Base-by-base conservation (phyloP, 257 asterid species). In the Striga asiatica region DNA sequence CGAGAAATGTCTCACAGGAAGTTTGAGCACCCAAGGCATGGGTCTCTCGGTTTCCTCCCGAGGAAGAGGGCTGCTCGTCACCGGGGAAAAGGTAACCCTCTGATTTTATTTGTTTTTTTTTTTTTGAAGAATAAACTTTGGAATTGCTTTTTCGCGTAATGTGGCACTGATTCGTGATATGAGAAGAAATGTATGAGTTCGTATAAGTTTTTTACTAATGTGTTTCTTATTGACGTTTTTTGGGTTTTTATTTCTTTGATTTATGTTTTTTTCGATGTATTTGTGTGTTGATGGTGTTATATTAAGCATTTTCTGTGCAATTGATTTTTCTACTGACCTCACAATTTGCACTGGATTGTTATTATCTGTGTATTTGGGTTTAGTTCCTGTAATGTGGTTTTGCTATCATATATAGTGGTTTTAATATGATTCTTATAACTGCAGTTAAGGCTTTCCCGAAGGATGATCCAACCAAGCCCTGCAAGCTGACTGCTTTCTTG, bases 391-490 rank as follows among this genome's bases (percentile, higher is more conserved):
- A 16, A 45, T 43, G 12, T 45, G 29, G 3, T 47, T 35, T 20
- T 13, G 16, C 9, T 22, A 8, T 24, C 4, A 9, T 8, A 37
- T 10, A 27, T n/a, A 12, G 3, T n/a, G n/a, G n/a, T n/a, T n/a
- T n/a, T 46, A 27, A 35, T 24, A 29, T 46, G 24, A 12, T 61
- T 29, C 12, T 25, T 20, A 35, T 54, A 55, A 41, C 45, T 73
- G 69, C 77, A 76, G 88, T 80, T 83, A 80, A 80, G 76, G 81
- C 88, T 19, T 80, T 76, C 74, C 88, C 88, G 0, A 74, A 66
- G 74, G 88, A 80, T 80, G 88, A 80, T 21, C 77, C 60, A 3
- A 71, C 72, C 52, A 80, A 80, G 54, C 67, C 81, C 8, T 67
- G 74, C 47, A 80, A 66, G 69, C 73, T 80, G 0, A 80, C 88